Evolutionary conservation across 495 filamentous ascomycete genomes (phyloP).

Genomic region (Chaetomium tenue): DNA sequence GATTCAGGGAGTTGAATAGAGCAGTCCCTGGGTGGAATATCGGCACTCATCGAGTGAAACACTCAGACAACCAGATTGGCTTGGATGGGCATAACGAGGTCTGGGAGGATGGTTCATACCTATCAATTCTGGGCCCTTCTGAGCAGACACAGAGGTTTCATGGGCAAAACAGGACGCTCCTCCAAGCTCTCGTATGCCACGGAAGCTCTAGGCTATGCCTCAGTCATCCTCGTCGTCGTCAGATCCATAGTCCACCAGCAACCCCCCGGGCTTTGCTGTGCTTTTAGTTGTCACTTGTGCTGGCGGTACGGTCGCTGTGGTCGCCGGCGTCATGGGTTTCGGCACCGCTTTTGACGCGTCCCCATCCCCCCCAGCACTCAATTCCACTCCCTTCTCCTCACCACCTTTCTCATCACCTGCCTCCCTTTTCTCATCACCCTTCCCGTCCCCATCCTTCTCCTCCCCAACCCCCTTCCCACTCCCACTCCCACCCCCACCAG

Average conservation of each 20-base stretch:
- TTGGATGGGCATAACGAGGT: too few relatives aligned
- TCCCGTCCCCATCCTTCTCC: slow-evolving; percentile 7
- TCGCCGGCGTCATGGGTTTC: not conserved
- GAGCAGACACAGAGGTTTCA: too few relatives aligned
- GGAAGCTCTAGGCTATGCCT: not conserved
- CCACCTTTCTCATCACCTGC: not conserved
- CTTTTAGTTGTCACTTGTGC: not conserved
- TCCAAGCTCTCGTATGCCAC: too few relatives aligned
- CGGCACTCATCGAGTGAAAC: too few relatives aligned
- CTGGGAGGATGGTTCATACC: too few relatives aligned
- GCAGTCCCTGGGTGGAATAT: too few relatives aligned
- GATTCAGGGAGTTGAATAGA: too few relatives aligned
- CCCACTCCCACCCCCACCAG: slow-evolving; percentile 18
- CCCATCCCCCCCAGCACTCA: not conserved
- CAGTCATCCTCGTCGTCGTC: slow-evolving; percentile 33
- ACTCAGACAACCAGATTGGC: too few relatives aligned
- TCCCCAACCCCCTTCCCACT: slow-evolving; percentile 26
- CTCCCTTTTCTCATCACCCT: not conserved
- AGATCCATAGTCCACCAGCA: slow-evolving; percentile 36
- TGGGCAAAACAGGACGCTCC: too few relatives aligned
- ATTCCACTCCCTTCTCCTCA: not conserved
- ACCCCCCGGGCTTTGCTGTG: slow-evolving; percentile 23
- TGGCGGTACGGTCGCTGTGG: not conserved
- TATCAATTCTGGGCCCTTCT: too few relatives aligned
- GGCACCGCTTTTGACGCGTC: not conserved